Percentiles rank a stretch among this genome's conserved stretches.
Evolutionary conservation across 371 early-diverging fungal species (phyloP).

Genomic region (Saksenaea vasiformis): DNA sequence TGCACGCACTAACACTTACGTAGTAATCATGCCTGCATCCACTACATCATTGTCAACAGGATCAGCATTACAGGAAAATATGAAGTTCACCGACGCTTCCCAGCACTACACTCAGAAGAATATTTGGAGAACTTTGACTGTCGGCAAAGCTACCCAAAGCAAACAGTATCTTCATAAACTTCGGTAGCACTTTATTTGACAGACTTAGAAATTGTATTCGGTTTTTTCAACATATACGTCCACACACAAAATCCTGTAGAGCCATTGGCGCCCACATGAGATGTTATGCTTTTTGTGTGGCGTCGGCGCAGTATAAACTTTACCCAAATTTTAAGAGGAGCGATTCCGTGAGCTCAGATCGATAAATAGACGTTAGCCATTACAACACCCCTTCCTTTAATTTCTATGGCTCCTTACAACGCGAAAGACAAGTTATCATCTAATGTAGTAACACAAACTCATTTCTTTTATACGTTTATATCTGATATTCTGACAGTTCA

Average conservation of each 20-base stretch:
- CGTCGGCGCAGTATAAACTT: too few relatives aligned
- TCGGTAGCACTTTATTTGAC: background rate
- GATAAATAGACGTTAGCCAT: too few relatives aligned
- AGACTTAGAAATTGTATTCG: background rate
- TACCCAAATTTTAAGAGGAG: too few relatives aligned
- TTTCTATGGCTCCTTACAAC: too few relatives aligned
- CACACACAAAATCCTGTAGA: background rate
- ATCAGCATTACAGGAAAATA: background rate
- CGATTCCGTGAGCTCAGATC: too few relatives aligned
- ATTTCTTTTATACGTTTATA: too few relatives aligned
- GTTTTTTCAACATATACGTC: background rate
- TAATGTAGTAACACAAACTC: too few relatives aligned
- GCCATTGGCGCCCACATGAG: too few relatives aligned
- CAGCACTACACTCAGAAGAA: background rate
- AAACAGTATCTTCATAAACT: background rate
- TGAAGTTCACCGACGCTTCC: background rate
- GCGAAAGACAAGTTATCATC: too few relatives aligned
- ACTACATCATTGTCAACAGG: background rate
- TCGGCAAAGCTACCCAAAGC: background rate
- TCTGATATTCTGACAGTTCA: too few relatives aligned
- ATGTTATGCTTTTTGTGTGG: too few relatives aligned
- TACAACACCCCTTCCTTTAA: too few relatives aligned
- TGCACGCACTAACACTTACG: background rate
- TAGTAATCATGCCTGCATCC: background rate
- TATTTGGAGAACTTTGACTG: slow-evolving; percentile 1